These are phyloP conservation scores for Irpex rosettiformis DNA, from an alignment of 1,284 basidiomycete genomes.

Conservation along the genomic window DNA sequence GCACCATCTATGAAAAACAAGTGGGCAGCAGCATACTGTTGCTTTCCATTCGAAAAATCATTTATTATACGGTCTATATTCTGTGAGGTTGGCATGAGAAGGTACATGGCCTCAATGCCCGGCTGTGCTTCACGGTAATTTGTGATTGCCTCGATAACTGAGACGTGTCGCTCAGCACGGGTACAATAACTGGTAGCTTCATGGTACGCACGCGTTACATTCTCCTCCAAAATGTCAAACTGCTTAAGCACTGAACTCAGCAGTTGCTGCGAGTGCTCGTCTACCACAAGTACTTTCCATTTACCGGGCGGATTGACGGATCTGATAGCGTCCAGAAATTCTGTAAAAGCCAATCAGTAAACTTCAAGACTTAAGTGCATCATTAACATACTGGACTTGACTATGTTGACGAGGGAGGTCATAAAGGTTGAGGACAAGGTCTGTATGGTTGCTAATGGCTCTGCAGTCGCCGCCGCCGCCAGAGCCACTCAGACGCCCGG, in stretches of 20 bases:
- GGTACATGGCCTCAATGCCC: slow-evolving; percentile 86
- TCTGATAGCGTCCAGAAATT: slow-evolving; percentile 77
- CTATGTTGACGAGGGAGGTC: slow-evolving; percentile 48
- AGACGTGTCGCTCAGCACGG: slow-evolving; percentile 11
- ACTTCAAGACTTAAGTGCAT: no score
- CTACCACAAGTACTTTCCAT: slow-evolving; percentile 98
- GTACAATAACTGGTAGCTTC: neutral
- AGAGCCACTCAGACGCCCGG: neutral
- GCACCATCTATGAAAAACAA: slow-evolving; percentile 94
- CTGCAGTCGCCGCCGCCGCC: neutral
- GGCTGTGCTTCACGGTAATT: slow-evolving; percentile 74
- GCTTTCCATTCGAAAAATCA: slow-evolving; percentile 68
- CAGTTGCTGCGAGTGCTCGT: slow-evolving; percentile 86
- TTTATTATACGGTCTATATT: slow-evolving; percentile 91
- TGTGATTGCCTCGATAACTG: slow-evolving; percentile 79
- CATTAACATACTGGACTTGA: slow-evolving; percentile 40
- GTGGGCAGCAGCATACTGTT: slow-evolving; percentile 87
- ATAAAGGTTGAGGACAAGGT: slow-evolving; percentile 26
- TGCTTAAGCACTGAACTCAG: slow-evolving; percentile 88
- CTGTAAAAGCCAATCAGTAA: slow-evolving; percentile 35
- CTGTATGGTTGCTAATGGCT: neutral
- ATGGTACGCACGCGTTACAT: slow-evolving; percentile 79
- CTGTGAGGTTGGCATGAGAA: slow-evolving; percentile 92
- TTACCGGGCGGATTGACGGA: slow-evolving; percentile 75
- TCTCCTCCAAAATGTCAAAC: slow-evolving; percentile 91